A percentile compares a stretch with the other conserved stretches of the same genome.
Evolutionary conservation across 352 stramenopile species (phyloP).

Genomic region (Blastocystis sp.): DNA sequence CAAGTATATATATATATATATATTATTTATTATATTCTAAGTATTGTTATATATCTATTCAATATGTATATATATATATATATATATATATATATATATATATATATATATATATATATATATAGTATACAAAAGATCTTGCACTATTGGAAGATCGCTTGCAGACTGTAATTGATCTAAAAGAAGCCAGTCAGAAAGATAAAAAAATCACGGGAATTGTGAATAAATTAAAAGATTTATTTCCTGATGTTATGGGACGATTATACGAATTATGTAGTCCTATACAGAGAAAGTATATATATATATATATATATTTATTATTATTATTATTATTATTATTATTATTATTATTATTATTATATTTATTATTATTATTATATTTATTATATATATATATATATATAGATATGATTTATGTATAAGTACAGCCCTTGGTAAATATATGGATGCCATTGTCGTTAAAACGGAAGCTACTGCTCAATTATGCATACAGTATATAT

Average conservation of each 20-base stretch:
- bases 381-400: neutral
- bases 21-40: too few species aligned
- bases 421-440: constrained; percentile 80
- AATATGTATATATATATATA: too few species aligned
- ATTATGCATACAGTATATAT: constrained; percentile 63
- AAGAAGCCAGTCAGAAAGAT: constrained; percentile 23
- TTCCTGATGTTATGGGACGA: constrained; percentile 68
- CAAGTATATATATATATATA: too few species aligned
- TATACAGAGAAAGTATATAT: constrained; percentile 54
- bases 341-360: too few species aligned
- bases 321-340: too few species aligned
- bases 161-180: constrained; percentile 2
- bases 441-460: constrained; percentile 80
- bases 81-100: too few species aligned
- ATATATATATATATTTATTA: too few species aligned
- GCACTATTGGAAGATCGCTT: constrained; percentile 40
- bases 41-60: too few species aligned
- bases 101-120: too few species aligned
- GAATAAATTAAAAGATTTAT: constrained; percentile 50
- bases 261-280: constrained; percentile 87
- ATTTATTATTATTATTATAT: too few species aligned
- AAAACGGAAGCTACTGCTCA: constrained; percentile 55
- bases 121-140: constrained; percentile 78
- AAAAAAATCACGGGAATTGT: constrained; percentile 43
- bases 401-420: constrained; percentile 81